Conservation (phyloP, 1,284 basidiomycete species). For the Moesziomyces globuligerus region DNA sequence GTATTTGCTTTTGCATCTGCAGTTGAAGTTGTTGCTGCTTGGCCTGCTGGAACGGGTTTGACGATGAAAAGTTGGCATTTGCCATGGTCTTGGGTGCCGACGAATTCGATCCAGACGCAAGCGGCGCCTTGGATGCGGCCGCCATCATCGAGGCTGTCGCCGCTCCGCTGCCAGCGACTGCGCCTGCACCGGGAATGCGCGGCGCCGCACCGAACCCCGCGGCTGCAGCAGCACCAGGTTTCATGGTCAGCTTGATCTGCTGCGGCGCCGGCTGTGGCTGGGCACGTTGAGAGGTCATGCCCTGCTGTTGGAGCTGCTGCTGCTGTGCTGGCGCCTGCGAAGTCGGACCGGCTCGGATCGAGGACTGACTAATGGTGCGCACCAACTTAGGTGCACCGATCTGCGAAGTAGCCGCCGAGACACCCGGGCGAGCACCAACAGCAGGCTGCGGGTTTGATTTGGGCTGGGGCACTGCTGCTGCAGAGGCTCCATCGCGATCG, state of each 20-base stretch:
- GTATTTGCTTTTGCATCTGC: slow-evolving; percentile 28
- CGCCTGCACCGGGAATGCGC: slow-evolving; percentile 30
- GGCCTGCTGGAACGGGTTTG: slow-evolving; percentile 49
- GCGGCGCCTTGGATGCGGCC: slow-evolving; percentile 7
- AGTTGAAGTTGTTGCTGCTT: slow-evolving; percentile 47
- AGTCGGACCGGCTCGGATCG: slow-evolving; percentile 21
- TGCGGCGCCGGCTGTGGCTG: slow-evolving; percentile 30
- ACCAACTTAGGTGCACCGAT: slow-evolving; percentile 40
- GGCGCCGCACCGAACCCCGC: slow-evolving; percentile 38
- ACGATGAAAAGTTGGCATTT: slow-evolving; percentile 41
- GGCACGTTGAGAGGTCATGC: too few species aligned
- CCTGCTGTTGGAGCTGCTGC: slow-evolving; percentile 13
- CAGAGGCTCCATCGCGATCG: slow-evolving; percentile 29
- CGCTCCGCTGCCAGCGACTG: slow-evolving; percentile 24
- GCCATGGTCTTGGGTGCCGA: slow-evolving; percentile 32
- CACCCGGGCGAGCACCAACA: slow-evolving; percentile 20
- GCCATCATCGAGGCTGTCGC: slow-evolving; percentile 32
- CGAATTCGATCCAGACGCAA: neutral
- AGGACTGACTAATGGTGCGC: slow-evolving; percentile 41
- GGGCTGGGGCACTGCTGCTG: slow-evolving; percentile 2
- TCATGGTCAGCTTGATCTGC: slow-evolving; percentile 46
- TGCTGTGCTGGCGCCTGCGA: slow-evolving; percentile 25
- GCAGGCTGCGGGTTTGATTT: slow-evolving; percentile 17
- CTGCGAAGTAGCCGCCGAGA: slow-evolving; percentile 31
- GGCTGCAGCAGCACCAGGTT: slow-evolving; percentile 26